A percentile compares a stretch with the other conserved stretches of the same genome.
phyloP scores from a whole-genome alignment of 2,329 filamentous ascomycete species.

The Aureobasidium sp. region DNA sequence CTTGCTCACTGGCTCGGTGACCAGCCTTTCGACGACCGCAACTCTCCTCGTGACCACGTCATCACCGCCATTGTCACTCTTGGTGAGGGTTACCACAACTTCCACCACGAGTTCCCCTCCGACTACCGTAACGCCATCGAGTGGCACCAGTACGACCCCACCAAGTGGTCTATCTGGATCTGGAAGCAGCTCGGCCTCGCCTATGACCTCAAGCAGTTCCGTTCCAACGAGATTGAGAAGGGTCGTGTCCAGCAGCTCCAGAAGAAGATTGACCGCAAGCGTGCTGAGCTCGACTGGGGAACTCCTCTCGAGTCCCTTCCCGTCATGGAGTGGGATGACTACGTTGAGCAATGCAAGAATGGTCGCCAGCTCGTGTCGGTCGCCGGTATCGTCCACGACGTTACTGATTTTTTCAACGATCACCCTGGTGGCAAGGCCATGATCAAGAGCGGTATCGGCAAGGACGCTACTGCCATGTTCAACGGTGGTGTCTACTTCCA shows the following conservation, averaged over 20 bases:
- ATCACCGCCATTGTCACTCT: constrained; percentile 80
- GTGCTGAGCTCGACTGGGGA: constrained; percentile 76
- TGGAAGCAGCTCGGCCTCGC: constrained; percentile 82
- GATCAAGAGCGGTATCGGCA: constrained; percentile 74
- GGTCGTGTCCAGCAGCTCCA: constrained; percentile 80
- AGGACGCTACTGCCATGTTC: constrained; percentile 85
- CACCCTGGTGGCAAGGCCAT: constrained; percentile 87
- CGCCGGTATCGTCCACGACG: constrained; percentile 80
- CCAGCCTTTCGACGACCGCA: constrained; percentile 87
- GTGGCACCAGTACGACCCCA: constrained; percentile 88
- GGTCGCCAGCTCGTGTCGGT: constrained; percentile 71
- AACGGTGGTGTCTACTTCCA: constrained; percentile 87
- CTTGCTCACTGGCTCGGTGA: constrained; percentile 87
- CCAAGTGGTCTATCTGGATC: constrained; percentile 79
- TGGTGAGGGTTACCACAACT: constrained; percentile 89
- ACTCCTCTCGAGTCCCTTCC: constrained; percentile 77
- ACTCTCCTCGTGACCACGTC: constrained; percentile 82
- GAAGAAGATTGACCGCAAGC: constrained; percentile 90
- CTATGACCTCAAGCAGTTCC: constrained; percentile 85
- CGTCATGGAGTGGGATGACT: constrained; percentile 81
- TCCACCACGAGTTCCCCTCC: constrained; percentile 90
- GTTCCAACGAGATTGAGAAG: constrained; percentile 87
- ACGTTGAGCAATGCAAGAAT: constrained; percentile 68
- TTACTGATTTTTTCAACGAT: constrained; percentile 68
- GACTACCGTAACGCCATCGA: constrained; percentile 89